These are phyloP conservation scores for Carallia brachiata DNA, from an alignment of 345 rosid genomes.

Conservation along the genomic window DNA sequence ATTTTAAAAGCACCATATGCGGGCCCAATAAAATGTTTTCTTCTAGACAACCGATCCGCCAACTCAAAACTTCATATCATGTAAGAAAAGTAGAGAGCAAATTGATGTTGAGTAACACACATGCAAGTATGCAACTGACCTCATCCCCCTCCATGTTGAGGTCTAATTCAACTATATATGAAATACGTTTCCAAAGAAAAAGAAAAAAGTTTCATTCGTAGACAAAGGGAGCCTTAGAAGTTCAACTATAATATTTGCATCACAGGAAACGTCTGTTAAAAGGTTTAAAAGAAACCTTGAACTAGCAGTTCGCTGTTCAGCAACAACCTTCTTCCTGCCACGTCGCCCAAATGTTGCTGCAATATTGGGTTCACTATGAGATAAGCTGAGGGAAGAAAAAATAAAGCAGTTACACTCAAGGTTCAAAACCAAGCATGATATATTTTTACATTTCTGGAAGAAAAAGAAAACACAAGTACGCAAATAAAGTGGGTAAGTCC, in stretches of 20 bases:
- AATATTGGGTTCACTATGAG: constrained; percentile 92
- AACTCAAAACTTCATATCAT: background rate
- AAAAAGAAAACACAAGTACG: constrained; percentile 7
- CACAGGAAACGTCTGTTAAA: constrained; percentile 4
- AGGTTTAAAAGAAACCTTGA: constrained; percentile 63
- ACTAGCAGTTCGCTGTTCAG: constrained; percentile 92
- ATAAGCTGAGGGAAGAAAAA: constrained; percentile 44
- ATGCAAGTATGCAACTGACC: no score
- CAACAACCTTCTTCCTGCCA: constrained; percentile 82
- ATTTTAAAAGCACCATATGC: background rate
- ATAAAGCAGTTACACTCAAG: background rate
- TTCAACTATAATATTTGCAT: background rate
- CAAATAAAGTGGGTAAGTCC: background rate
- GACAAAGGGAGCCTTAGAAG: background rate
- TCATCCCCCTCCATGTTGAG: no score
- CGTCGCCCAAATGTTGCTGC: constrained; percentile 84
- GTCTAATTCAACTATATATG: no score
- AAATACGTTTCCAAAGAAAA: background rate
- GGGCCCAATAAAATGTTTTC: constrained; percentile 1
- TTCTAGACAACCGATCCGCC: no score
- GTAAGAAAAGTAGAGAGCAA: background rate
- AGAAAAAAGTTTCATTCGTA: background rate
- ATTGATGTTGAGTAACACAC: no score
- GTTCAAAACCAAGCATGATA: no score
- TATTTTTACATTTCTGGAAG: background rate